Base-by-base conservation (phyloP, 1,284 basidiomycete species). In the Melanopsichium pennsylvanicum region DNA sequence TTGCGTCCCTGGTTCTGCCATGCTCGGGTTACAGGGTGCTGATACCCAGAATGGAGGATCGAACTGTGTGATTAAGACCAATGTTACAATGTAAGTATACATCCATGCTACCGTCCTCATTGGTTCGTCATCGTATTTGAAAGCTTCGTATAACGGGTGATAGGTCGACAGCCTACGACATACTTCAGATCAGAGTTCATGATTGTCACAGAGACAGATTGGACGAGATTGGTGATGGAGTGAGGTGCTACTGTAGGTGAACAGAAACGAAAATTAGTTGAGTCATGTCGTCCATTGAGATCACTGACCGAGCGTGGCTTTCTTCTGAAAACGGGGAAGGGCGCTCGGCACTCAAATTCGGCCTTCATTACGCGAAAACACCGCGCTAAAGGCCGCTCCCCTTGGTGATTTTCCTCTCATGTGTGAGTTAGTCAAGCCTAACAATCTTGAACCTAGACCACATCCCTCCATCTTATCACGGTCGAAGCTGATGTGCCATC, bases 41-140 rank as follows among this genome's bases (percentile, higher is more conserved):
- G 67, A 46, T 76, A 78, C n/a, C 75, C 74, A 34, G 73, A 68
- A 36, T 78, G 75, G 16, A 78, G 47, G 45, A 74, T 66, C 12
- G 74, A 74, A 44, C 59, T 62, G 48, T 18, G 11, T 22, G n/a
- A n/a, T n/a, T n/a, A 7, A 0, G n/a, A 18, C 8, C 15, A 26
- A 8, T 12, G 26, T 19, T 18, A 23, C 9, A 19, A 32, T 31
- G 19, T 19, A 16, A 32, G 12, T 26, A 25, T n/a, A n/a, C n/a
- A n/a, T n/a, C n/a, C n/a, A n/a, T n/a, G n/a, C n/a, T n/a, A n/a
- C n/a, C n/a, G n/a, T n/a, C n/a, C n/a, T n/a, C n/a, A n/a, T n/a
- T n/a, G n/a, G n/a, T n/a, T n/a, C n/a, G n/a, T n/a, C n/a, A n/a
- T n/a, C n/a, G n/a, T n/a, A n/a, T n/a, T n/a, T n/a, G n/a, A n/a